These are phyloP conservation scores for Candida montana DNA, from an alignment of 805 yeast genomes.

Conservation along the genomic window DNA sequence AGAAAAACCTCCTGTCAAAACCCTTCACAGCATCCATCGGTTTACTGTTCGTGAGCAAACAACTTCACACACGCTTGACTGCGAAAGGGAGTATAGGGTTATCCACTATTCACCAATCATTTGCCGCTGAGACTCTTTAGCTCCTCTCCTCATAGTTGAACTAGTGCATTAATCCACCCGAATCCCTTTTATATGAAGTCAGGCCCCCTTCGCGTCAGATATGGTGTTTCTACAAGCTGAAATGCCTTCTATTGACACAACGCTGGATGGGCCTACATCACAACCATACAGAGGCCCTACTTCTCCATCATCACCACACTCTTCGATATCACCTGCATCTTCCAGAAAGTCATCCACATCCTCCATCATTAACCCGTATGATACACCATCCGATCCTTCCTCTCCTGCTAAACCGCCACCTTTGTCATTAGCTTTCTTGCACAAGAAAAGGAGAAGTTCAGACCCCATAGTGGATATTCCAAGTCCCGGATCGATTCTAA, in stretches of 20 bases:
- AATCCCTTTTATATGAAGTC: background rate
- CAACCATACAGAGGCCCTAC: background rate
- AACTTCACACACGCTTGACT: too few species aligned
- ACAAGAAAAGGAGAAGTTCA: constrained; percentile 17
- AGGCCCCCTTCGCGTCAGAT: background rate
- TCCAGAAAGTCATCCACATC: constrained; percentile 6
- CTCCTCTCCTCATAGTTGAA: too few species aligned
- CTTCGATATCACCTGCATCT: background rate
- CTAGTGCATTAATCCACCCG: too few species aligned
- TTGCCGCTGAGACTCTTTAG: too few species aligned
- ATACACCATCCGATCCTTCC: background rate
- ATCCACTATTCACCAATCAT: too few species aligned
- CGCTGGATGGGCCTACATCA: background rate
- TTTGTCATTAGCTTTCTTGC: constrained; percentile 19
- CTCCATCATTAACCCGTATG: constrained; percentile 4
- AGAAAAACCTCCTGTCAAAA: too few species aligned
- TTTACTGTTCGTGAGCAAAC: too few species aligned
- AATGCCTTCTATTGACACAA: constrained; percentile 2
- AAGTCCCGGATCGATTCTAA: background rate
- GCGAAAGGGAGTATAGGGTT: too few species aligned
- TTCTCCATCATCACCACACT: background rate
- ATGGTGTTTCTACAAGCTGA: constrained; percentile 1
- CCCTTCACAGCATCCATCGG: too few species aligned
- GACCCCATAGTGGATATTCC: constrained; percentile 4
- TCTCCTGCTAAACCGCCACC: constrained; percentile 8